Conservation (phyloP, 306 rosid genomes). For the Bauhinia variegata region DNA sequence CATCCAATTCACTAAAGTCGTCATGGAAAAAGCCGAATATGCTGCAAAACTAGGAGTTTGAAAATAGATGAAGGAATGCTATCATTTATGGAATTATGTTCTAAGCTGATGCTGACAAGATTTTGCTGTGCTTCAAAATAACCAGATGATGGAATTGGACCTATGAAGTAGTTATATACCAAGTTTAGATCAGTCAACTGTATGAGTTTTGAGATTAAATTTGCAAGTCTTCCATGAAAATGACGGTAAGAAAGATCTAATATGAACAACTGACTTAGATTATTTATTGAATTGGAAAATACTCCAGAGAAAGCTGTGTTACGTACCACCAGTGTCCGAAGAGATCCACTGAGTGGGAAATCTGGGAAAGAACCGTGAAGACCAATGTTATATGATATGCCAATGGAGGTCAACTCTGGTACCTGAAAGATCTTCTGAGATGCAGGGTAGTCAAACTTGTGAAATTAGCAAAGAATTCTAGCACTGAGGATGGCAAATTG, state of each 20-base stretch:
- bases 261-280: background rate
- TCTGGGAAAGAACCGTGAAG: conserved; percentile 19
- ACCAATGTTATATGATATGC: background rate
- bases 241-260: background rate
- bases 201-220: background rate
- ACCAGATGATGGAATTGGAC: conserved; percentile 20
- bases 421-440: conserved; percentile 16
- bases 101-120: background rate
- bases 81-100: background rate
- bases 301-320: background rate
- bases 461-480: conserved; percentile 9
- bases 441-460: background rate
- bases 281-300: background rate
- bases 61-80: conserved; percentile 1
- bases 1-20: conserved; percentile 3
- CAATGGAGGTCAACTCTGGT: background rate
- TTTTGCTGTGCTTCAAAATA: background rate
- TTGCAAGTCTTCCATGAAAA: conserved; percentile 1
- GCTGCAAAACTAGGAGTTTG: background rate
- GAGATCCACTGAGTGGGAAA: conserved; percentile 3
- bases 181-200: background rate
- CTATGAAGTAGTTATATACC: background rate
- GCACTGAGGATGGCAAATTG: conserved; percentile 1
- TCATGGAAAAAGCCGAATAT: background rate
- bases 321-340: background rate